These are phyloP conservation scores for Penicillium bialowiezense DNA, from an alignment of 495 filamentous ascomycete genomes.

Conservation along the genomic window DNA sequence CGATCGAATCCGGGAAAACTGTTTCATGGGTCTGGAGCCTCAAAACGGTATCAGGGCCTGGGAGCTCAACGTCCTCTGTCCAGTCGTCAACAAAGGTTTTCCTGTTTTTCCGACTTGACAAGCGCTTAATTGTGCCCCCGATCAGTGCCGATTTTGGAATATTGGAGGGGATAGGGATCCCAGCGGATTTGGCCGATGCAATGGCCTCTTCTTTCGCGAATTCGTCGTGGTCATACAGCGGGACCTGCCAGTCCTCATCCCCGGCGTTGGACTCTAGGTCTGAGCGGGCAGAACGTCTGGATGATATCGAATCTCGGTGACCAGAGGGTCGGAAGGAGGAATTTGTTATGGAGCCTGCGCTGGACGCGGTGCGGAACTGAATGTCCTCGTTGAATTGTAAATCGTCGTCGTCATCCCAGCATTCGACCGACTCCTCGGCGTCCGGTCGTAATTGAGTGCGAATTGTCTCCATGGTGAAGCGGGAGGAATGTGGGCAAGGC, in stretches of 20 bases:
- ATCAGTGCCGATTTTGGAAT: conserved; percentile 91
- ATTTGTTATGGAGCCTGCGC: conserved; percentile 52
- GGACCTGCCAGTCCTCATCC: conserved; percentile 84
- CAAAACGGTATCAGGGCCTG: conserved; percentile 55
- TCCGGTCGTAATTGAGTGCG: conserved; percentile 53
- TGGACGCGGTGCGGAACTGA: conserved; percentile 62
- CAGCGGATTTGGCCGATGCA: conserved; percentile 77
- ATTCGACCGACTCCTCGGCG: conserved; percentile 65
- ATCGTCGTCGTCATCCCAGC: conserved; percentile 86
- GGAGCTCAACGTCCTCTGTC: conserved; percentile 86
- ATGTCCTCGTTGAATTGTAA: conserved; percentile 71
- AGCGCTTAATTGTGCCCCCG: conserved; percentile 89
- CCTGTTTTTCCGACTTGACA: conserved; percentile 77
- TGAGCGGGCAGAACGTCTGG: conserved; percentile 72
- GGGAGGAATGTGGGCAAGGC: not conserved
- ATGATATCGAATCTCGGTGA: conserved; percentile 74
- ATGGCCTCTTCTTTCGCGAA: conserved; percentile 78
- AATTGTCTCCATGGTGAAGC: conserved; percentile 52
- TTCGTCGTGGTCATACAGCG: conserved; percentile 76
- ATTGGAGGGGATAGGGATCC: conserved; percentile 86
- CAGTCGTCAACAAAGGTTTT: conserved; percentile 82
- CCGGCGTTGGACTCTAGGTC: conserved; percentile 71
- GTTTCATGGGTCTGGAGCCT: conserved; percentile 60
- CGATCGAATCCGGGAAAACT: conserved; percentile 65
- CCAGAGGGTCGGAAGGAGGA: conserved; percentile 49